Evolutionary conservation across 768 basidiomycete genomes (phyloP).

Genomic region (Daedaleopsis sinensis): DNA sequence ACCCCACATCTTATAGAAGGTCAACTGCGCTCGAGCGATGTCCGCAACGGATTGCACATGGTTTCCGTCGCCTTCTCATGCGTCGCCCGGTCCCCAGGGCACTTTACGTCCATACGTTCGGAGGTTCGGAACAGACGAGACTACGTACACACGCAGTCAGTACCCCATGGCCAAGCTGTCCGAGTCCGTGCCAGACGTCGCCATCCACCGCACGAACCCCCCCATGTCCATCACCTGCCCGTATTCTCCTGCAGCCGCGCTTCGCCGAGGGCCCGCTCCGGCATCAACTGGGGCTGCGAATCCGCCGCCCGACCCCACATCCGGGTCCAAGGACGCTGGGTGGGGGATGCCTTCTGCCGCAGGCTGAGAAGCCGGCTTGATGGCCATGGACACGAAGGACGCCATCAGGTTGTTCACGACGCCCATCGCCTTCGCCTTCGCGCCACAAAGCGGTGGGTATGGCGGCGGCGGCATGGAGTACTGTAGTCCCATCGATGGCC

Average conservation of each 20-base stretch:
- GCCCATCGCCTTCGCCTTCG: slow-evolving; percentile 39
- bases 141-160: not conserved
- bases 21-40: not conserved
- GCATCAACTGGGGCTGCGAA: not conserved
- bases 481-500: not conserved
- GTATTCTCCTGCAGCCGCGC: slow-evolving; percentile 29
- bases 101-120: not conserved
- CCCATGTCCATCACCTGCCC: slow-evolving; percentile 44
- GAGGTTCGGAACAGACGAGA: not conserved
- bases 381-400: slow-evolving; percentile 56
- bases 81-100: not conserved
- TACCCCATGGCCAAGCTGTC: not conserved
- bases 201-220: slow-evolving; percentile 24
- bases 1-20: not conserved
- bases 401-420: slow-evolving; percentile 58
- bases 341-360: not conserved
- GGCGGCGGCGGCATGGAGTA: slow-evolving; percentile 52
- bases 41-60: not conserved
- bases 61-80: not conserved
- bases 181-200: slow-evolving; percentile 5
- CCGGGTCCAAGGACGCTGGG: too few relatives aligned
- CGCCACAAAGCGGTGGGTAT: slow-evolving; percentile 54
- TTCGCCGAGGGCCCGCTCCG: not conserved
- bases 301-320: not conserved
- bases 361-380: slow-evolving; percentile 6